Conservation (phyloP, 2,329 filamentous ascomycete species). For the Helicocarpus griseus region DNA sequence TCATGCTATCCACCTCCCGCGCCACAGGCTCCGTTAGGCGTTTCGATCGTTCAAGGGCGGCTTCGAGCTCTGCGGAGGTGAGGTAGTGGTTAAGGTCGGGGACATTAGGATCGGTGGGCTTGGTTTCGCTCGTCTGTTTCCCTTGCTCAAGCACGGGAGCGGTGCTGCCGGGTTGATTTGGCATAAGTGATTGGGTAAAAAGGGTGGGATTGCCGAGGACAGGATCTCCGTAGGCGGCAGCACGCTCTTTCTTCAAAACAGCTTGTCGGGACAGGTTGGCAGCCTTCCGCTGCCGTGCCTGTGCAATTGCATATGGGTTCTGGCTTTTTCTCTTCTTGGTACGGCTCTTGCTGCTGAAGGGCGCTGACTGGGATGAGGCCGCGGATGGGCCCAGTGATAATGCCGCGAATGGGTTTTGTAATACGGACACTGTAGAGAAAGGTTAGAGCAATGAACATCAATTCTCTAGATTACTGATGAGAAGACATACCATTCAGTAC, state of each 20-base stretch:
- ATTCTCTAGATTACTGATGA: not conserved
- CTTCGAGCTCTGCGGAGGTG: conserved; percentile 54
- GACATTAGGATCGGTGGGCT: conserved; percentile 14
- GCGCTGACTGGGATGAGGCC: conserved; percentile 52
- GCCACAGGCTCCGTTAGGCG: conserved; percentile 43
- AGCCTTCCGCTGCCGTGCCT: conserved; percentile 72
- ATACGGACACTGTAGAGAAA: conserved; percentile 11
- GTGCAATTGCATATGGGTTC: conserved; percentile 74
- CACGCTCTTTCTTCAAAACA: conserved; percentile 56
- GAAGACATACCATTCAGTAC: conserved; percentile 48
- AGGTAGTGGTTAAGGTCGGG: conserved; percentile 66
- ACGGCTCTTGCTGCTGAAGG: conserved; percentile 27
- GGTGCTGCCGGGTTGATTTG: conserved; percentile 24
- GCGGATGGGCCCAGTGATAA: conserved; percentile 44
- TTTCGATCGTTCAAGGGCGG: conserved; percentile 58
- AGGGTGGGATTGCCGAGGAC: conserved; percentile 69
- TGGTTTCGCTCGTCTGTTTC: conserved; percentile 13
- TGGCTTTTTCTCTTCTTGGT: conserved; percentile 7
- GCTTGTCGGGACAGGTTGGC: conserved; percentile 69
- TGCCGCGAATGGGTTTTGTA: conserved; percentile 37
- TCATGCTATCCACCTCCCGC: conserved; percentile 20
- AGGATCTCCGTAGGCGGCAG: conserved; percentile 61
- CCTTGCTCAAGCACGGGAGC: not conserved
- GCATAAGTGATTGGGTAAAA: conserved; percentile 74
- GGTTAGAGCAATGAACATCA: not conserved